A percentile compares a stretch with the other conserved stretches of the same genome.
These are phyloP conservation scores for Arabidopsis thaliana DNA, from an alignment of 345 rosid genomes.

Conservation along the genomic window TAIR10.1 NC_003074.8:10782001-10782500, in stretches of 20 bases:
- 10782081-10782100: no score
- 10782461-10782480: conserved; percentile 58
- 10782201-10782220: no score
- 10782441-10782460: conserved; percentile 64
- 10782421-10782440: conserved; percentile 69
- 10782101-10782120: no score
- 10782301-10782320: conserved; percentile 41
- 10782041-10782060: no score
- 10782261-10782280: conserved; percentile 31
- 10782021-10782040: no score
- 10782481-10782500: conserved; percentile 45
- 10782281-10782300: conserved; percentile 37
- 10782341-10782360: conserved; percentile 21
- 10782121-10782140: no score
- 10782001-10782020: no score
- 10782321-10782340: conserved; percentile 31
- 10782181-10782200: no score
- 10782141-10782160: no score
- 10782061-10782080: no score
- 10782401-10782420: conserved; percentile 62
- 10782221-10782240: neutral
- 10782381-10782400: conserved; percentile 71
- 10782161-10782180: no score
- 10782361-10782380: conserved; percentile 48
- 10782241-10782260: neutral